Evolutionary conservation across 73 alveolate genomes (phyloP).

Genomic region (Paramecium sexaurelia): DNA sequence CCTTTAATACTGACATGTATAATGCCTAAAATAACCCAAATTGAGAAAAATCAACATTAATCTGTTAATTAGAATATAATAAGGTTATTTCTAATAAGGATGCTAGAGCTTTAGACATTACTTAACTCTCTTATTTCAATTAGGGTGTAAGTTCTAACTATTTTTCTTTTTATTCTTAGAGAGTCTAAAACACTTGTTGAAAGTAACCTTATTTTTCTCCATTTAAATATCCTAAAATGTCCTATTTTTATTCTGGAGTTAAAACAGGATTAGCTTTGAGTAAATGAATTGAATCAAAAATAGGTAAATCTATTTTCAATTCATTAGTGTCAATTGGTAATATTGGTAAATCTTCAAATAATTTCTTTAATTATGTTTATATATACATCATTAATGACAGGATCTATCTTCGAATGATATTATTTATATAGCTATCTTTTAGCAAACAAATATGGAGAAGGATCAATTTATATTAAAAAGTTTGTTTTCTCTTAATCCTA

Average conservation of each 20-base stretch:
- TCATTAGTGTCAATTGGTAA: conserved; percentile 15
- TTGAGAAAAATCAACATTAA: conserved; percentile 14
- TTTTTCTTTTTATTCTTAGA: not conserved
- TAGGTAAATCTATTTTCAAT: not conserved
- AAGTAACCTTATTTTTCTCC: not conserved
- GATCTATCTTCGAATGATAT: conserved; percentile 32
- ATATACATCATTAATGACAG: not conserved
- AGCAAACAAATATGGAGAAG: conserved; percentile 38
- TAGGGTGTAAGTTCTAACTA: not conserved
- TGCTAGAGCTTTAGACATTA: not conserved
- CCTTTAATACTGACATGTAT: not conserved
- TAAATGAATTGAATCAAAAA: conserved; percentile 28
- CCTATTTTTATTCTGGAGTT: not conserved
- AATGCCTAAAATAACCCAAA: not conserved
- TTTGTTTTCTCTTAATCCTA: not conserved
- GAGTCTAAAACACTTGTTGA: not conserved
- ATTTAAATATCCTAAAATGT: not conserved
- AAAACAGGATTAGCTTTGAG: not conserved
- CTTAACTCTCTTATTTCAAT: not conserved
- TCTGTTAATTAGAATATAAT: not conserved
- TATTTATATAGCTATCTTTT: conserved; percentile 45
- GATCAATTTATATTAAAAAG: conserved; percentile 27
- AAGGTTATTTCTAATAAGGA: not conserved
- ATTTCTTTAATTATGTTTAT: not conserved
- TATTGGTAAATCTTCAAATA: conserved; percentile 26